Base-by-base conservation (phyloP, 2,329 filamentous ascomycete genomes). In the Sarocladium oryzae region DNA sequence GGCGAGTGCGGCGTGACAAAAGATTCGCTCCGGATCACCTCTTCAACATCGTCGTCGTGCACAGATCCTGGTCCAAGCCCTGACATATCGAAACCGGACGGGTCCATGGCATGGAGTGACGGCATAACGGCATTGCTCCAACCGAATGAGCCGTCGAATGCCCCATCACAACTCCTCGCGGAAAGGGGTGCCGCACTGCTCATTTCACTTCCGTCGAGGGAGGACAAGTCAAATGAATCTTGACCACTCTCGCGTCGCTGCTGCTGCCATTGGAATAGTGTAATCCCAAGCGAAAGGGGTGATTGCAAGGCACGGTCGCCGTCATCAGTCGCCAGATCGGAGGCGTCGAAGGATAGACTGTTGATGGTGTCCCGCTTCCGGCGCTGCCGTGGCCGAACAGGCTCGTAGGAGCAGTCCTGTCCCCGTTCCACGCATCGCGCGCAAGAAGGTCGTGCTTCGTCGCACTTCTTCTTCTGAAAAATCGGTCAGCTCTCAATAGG, bases 401-500 rank as follows among this genome's bases (percentile, higher is more conserved):
- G 65, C 52, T 78, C 76, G 55, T 81, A 81, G 2, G 67, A 62
- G 57, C 77, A 80, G 20, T 73, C 68, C 41, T 74, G 65, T 48
- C 67, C 67, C 36, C 72, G 69, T 60, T 80, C 77, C 37, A 64
- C 57, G 60, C 77, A 80, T 36, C 77, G 74, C 20, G 71, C 66
- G 57, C 77, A 80, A 41, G 68, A 65, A 2, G 77, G 77, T 7
- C 75, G 72, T 30, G 62, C 66, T 61, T 80, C 77, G 58, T 80
- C 74, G 57, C 77, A 80, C 64, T 80, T 80, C 61, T 81, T 81
- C 62, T 81, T 80, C 77, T 80, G 54, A 20, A 6, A 55, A 26
- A 8, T 24, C 18, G 13, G 26, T 49, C 10, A 40, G 41, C 3
- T 20, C n/a, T 8, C 9, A 21, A 48, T 28, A 30, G 13, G 8